phyloP scores from a whole-genome alignment of 2,329 filamentous ascomycete genomes.

The Hymenoscyphus linearis region DNA sequence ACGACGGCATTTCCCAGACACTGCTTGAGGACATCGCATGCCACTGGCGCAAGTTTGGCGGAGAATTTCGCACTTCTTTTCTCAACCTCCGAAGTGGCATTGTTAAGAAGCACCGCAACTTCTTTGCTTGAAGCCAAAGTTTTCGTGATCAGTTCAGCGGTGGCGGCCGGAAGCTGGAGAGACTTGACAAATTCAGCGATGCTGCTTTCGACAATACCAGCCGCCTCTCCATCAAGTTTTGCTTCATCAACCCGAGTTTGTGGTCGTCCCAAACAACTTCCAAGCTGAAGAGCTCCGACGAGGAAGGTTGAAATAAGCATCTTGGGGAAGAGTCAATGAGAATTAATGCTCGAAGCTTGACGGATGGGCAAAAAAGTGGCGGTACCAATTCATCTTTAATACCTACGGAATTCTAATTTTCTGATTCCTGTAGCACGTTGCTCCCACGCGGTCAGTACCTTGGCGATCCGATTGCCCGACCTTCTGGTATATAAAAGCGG shows the following conservation, averaged over 20 bases:
- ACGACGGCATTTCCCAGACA: slow-evolving; percentile 2
- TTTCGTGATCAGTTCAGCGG: background rate
- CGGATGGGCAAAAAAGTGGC: background rate
- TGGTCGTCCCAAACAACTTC: slow-evolving; percentile 1
- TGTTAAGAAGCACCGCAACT: background rate
- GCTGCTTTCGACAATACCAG: background rate
- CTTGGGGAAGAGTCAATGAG: background rate
- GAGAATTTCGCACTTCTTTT: background rate
- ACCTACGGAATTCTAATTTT: background rate
- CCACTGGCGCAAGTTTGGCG: background rate
- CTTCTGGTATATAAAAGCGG: background rate
- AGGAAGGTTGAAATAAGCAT: background rate
- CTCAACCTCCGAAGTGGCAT: background rate
- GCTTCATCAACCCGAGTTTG: background rate
- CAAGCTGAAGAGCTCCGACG: background rate
- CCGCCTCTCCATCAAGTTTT: background rate
- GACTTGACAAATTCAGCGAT: background rate
- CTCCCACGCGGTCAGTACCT: background rate
- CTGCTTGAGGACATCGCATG: background rate
- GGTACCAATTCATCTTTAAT: background rate
- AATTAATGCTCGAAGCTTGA: background rate
- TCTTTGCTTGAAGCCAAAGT: background rate
- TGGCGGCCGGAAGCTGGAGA: background rate
- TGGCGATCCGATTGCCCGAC: background rate
- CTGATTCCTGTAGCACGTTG: background rate